Evolutionary conservation across 768 basidiomycete genomes (phyloP), one percentile per base, ranked within the genome.

Genomic region (Baorangia bicolor): DNA sequence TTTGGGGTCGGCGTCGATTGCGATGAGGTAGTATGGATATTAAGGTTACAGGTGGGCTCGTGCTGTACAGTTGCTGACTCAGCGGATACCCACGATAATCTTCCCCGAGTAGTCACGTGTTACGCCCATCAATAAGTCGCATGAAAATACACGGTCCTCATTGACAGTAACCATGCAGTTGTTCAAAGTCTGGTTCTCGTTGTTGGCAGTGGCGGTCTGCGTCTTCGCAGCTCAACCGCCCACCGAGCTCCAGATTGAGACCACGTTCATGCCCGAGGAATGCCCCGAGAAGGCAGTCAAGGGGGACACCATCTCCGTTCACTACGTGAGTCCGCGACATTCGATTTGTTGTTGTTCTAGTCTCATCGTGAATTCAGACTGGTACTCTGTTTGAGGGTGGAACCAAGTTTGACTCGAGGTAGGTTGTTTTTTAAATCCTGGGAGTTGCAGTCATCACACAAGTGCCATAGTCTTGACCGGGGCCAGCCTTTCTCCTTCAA

Each of bases 371-470:
- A 10, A 14, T 8, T 35, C 46, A 58, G 61, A 95, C 91, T 5
- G 95, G 94, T 4, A 95, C 81, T 10, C 72, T 98, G 48, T 85
- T 85, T 62, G 72, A 80, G 11, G 84, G 78, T 48, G 93, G 93
- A 9, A 80, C 81, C 55, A 89, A 94, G 69, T 98, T 98, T 64
- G 94, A 98, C 72, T 94, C 92, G 10, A 94, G 92, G 82, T 88
- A 64, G 8, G 79, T 64, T 45, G 2, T 28, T 49, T 37, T 28
- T 27, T 11, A 6, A 14, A n/a, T 27, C 33, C n/a, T 51, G 34
- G 47, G 23, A 5, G 27, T 20, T 20, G 41, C 25, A 10, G n/a
- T 42, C 16, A 21, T 56, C 16, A 59, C 20, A 23, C 28, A 7
- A 5, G n/a, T 27, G 37, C 21, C 20, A 14, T 44, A 91, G 90